Evolutionary conservation across 1,284 basidiomycete species (phyloP).

Genomic region (Cryptococcus sp.): DNA sequence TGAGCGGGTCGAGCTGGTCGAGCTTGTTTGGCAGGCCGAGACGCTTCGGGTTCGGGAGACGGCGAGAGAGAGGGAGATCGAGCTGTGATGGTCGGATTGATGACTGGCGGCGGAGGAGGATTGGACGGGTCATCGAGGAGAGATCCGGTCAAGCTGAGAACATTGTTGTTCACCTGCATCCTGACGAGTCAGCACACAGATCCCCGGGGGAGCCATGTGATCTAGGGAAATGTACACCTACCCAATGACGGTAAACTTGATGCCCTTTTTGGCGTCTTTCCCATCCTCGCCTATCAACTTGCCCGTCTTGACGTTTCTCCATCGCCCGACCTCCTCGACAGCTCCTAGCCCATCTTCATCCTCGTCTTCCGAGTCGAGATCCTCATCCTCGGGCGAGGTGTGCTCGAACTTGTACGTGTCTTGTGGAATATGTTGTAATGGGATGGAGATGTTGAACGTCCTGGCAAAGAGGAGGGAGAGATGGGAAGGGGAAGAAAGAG

Average conservation of each 20-base stretch:
- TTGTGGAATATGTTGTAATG: constrained; percentile 78
- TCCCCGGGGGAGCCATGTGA: not conserved
- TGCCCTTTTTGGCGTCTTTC: constrained; percentile 53
- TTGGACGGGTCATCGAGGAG: constrained; percentile 81
- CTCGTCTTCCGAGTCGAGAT: constrained; percentile 33
- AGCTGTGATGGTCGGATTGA: constrained; percentile 5
- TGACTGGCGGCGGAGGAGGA: constrained; percentile 50
- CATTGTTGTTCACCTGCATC: constrained; percentile 86
- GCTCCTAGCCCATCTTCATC: constrained; percentile 24
- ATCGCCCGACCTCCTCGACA: constrained; percentile 56
- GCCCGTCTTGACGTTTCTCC: constrained; percentile 70
- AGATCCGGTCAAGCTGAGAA: constrained; percentile 88
- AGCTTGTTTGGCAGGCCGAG: constrained; percentile 2
- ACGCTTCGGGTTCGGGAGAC: constrained; percentile 23
- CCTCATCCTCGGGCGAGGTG: constrained; percentile 39
- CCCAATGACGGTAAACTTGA: constrained; percentile 90
- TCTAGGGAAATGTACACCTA: constrained; percentile 44
- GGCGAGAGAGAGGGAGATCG: constrained; percentile 16
- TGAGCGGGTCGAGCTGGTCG: constrained; percentile 1
- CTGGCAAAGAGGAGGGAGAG: constrained; percentile 86
- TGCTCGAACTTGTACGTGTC: constrained; percentile 84
- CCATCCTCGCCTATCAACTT: constrained; percentile 65
- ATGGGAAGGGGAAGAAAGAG: constrained; percentile 87
- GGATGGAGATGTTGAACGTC: constrained; percentile 96
- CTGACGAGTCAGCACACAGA: constrained; percentile 51